Evolutionary conservation across 768 basidiomycete genomes (phyloP), one percentile per base, ranked within the genome.

Genomic region (Termitomyces sp.): DNA sequence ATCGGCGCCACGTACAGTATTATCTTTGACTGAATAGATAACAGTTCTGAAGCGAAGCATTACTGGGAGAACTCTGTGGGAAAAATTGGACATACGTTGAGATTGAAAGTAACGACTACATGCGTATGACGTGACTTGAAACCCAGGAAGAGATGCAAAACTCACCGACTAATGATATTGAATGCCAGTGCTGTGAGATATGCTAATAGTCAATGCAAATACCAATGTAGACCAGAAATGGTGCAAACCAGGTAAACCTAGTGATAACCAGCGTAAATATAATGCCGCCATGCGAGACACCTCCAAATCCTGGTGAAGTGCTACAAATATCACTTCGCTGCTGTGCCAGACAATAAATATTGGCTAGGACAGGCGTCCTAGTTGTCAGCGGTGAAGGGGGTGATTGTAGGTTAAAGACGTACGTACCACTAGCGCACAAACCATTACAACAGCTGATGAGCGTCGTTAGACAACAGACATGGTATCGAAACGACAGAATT

Each of bases 1-100:
- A 92, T 73, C 0, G 94, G 96, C 0, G 94, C 91, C 18, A 94
- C 82, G 18, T 89, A 28, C 35, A 49, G 5, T 9, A 90, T 86
- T 59, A 94, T 87, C 53, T 85, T 82, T 0, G 20, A 6, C 5
- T 43, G 43, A 13, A 43, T 12, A 13, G 9, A 22, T 9, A 43
- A 43, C 10, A 43, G 75, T n/a, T 88, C 86, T 86, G 60, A n/a
- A 45, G 7, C 4, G 13, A 54, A 18, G 4, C 13, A 24, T 45
- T 45, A 45, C 44, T 45, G 5, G 10, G 8, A 30, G 14, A 49
- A 40, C 5, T n/a, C 18, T 16, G 7, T 8, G 12, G 7, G 20
- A 45, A 14, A 14, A 14, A 14, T 24, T 33, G 33, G 6, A 43
- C 56, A n/a, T 9, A 53, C 55, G 20, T 60, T 60, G 59, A 45